Percentiles rank a stretch among this genome's conserved stretches.
phyloP scores from a whole-genome alignment of 2,329 filamentous ascomycete species.

The Boeremia exigua region DNA sequence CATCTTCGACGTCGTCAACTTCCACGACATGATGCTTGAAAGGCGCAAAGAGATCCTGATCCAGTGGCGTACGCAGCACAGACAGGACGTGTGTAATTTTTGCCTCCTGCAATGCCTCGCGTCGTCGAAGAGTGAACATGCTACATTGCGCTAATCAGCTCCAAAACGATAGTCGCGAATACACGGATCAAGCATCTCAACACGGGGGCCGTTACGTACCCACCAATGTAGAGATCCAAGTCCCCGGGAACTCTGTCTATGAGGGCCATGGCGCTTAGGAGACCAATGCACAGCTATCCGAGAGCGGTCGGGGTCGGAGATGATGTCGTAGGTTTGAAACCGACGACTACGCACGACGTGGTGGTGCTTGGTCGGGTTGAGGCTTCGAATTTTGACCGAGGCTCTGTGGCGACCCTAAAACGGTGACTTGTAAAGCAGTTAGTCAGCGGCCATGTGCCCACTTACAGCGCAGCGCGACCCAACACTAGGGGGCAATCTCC shows the following conservation, averaged over 20 bases:
- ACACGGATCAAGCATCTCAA: constrained; percentile 23
- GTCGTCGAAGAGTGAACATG: constrained; percentile 77
- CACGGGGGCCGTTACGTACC: constrained; percentile 60
- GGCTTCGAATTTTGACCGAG: constrained; percentile 36
- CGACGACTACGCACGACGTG: constrained; percentile 20
- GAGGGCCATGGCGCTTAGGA: constrained; percentile 56
- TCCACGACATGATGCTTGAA: constrained; percentile 80
- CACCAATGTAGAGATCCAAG: constrained; percentile 77
- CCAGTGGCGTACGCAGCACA: constrained; percentile 69
- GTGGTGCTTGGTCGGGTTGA: constrained; percentile 21
- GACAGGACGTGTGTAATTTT: constrained; percentile 93
- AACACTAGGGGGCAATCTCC: constrained; percentile 5
- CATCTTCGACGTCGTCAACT: constrained; percentile 88
- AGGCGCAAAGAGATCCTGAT: constrained; percentile 63
- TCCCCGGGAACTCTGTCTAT: constrained; percentile 72
- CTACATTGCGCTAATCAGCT: constrained; percentile 56
- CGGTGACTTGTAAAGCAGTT: constrained; percentile 19
- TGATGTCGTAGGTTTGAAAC: constrained; percentile 23
- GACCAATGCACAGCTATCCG: constrained; percentile 12
- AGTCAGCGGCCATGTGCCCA: constrained; percentile 19
- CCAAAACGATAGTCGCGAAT: constrained; percentile 18
- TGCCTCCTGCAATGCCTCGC: constrained; percentile 70
- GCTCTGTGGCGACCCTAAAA: constrained; percentile 11
- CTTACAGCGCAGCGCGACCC: constrained; percentile 14
- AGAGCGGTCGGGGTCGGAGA: constrained; percentile 28